Evolutionary conservation across 495 filamentous ascomycete genomes (phyloP).

Genomic region (Aspergillus saccharolyticus): DNA sequence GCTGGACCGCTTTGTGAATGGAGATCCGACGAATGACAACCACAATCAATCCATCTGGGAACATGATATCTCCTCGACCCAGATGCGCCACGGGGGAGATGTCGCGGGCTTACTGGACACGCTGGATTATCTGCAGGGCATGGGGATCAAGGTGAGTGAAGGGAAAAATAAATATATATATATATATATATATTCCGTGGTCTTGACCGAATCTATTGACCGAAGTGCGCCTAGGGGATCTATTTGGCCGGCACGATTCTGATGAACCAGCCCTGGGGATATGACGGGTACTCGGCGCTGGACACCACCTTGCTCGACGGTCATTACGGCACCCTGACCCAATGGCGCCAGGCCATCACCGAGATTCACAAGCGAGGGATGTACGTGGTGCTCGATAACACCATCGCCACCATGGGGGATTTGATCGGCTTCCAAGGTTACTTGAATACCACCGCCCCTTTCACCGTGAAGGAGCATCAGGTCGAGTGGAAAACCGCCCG

Average conservation of each 20-base stretch:
- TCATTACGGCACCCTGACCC: conserved; percentile 59
- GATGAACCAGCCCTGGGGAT: conserved; percentile 67
- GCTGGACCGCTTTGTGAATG: conserved; percentile 66
- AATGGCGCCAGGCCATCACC: conserved; percentile 57
- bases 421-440: conserved; percentile 64
- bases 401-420: conserved; percentile 66
- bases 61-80: conserved; percentile 60
- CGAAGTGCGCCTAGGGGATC: conserved; percentile 39
- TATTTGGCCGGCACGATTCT: conserved; percentile 64
- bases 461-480: conserved; percentile 50
- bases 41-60: conserved; percentile 63
- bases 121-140: conserved; percentile 67
- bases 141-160: conserved; percentile 60
- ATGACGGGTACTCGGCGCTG: conserved; percentile 61
- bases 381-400: conserved; percentile 70
- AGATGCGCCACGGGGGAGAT: conserved; percentile 71
- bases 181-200: too few species aligned
- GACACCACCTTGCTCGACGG: conserved; percentile 66
- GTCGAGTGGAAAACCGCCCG: conserved; percentile 53
- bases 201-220: too few species aligned
- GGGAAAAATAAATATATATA: too few species aligned
- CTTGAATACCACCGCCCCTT: conserved; percentile 59
- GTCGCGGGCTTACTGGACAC: conserved; percentile 58
- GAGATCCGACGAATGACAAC: conserved; percentile 66
- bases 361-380: conserved; percentile 62